These are phyloP conservation scores for Sugiyamaella neomexicana DNA, from an alignment of 1,139 yeast species.

Conservation along the genomic window DNA sequence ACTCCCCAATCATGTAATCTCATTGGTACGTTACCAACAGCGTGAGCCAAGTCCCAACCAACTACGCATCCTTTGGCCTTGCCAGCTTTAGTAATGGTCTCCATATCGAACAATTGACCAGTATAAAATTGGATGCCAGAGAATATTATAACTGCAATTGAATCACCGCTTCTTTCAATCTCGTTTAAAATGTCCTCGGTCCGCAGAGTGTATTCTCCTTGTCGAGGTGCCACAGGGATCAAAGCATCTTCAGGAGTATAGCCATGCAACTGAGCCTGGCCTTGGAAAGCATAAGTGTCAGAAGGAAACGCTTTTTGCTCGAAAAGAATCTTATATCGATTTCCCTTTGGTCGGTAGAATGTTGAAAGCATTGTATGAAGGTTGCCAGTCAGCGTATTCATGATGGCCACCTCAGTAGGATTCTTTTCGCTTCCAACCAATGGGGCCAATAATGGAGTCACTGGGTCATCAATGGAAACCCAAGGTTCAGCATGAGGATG, in stretches of 20 bases:
- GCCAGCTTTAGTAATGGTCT: constrained; percentile 61
- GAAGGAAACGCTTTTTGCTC: constrained; percentile 91
- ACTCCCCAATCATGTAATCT: constrained; percentile 82
- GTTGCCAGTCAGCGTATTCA: constrained; percentile 85
- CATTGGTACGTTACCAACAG: constrained; percentile 81
- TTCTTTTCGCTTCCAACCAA: constrained; percentile 69
- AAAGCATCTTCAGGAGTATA: constrained; percentile 57
- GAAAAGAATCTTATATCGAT: constrained; percentile 67
- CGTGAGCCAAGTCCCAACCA: constrained; percentile 97
- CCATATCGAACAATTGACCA: constrained; percentile 81
- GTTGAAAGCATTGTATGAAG: constrained; percentile 70
- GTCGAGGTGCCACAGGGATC: constrained; percentile 60
- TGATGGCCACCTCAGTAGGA: constrained; percentile 69
- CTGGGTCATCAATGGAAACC: constrained; percentile 82
- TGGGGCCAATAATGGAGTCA: constrained; percentile 65
- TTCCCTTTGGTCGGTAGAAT: constrained; percentile 64
- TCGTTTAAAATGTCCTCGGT: constrained; percentile 62
- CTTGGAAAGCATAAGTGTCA: constrained; percentile 81
- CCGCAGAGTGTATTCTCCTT: constrained; percentile 55
- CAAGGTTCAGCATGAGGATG: constrained; percentile 53
- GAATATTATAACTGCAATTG: constrained; percentile 70
- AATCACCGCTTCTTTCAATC: constrained; percentile 60
- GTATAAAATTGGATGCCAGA: constrained; percentile 93
- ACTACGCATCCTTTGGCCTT: constrained; percentile 58
- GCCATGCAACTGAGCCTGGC: constrained; percentile 67